Evolutionary conservation across 1,284 basidiomycete genomes (phyloP), one percentile per base, ranked within the genome.

Genomic region (Marasmius tenuissimus): DNA sequence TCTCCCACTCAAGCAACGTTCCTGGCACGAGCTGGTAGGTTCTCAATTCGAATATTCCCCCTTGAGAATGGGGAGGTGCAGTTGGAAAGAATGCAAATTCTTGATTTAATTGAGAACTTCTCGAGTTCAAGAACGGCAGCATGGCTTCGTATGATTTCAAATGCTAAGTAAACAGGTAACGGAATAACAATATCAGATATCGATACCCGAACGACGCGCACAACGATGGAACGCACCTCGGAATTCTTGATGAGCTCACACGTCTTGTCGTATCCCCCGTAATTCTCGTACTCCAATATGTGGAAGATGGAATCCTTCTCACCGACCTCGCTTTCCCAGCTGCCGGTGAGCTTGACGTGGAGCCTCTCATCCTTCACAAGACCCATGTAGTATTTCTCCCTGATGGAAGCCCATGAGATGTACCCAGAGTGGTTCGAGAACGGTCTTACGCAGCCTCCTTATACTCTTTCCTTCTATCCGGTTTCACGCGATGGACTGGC

Each of bases 41-140:
- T 67, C 96, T 84, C 71, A 98, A 78, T 76, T 98, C 96, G 72
- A 96, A 98, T 56, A 98, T 81, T 7, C 96, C 96, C 16, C 96
- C 95, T 70, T 91, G 85, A 20, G 87, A 81, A 67, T 85, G 91
- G 2, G 94, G 94, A 35, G 95, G 94, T 14, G 91, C 85, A 3
- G 94, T 94, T 1, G 94, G 93, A 73, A 95, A 88, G 78, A 97
- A 96, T 1, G 93, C 93, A 76, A 98, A 98, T 74, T 98, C 96
- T 72, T 95, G 93, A 67, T 89, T 88, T 58, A 97, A 82, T 69
- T 96, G 94, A 22, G 84, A 83, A 52, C 87, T 83, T 57, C 94
- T 86, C 4, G 86, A 88, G 20, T 77, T 81, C 53, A 97, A 73
- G 72, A 85, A 85, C 4, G 93, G 91, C 16, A 93, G 80, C 76